Base-by-base conservation (phyloP, 2,329 filamentous ascomycete species). In the Pseudogymnoascus verrucosus region DNA sequence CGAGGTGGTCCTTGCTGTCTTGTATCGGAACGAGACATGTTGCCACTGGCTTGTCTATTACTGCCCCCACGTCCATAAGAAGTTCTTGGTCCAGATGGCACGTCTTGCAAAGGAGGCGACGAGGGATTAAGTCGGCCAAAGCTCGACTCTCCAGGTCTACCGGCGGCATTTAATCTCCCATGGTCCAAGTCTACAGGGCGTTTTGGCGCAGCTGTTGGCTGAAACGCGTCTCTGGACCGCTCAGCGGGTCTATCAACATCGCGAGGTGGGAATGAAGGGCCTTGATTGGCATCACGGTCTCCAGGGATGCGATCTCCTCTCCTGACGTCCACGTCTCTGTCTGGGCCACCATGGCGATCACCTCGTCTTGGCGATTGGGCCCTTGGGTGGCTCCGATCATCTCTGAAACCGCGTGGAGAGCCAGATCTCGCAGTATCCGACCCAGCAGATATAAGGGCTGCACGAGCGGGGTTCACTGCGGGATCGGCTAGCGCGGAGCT, bases 91-190 rank as follows among this genome's bases (percentile, higher is more conserved):
- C 83, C 85, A n/a, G 81, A 80, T 3, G 84, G 84, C 42, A 82
- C 74, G 42, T 76, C 79, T 26, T 73, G 73, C 78, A 28, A 70
- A 69, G 34, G 78, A 73, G 23, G 78, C 76, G 60, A 79, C 76
- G 60, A 78, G 1, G 80, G 75, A 66, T 84, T 87, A 59, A 88
- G 76, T 1, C 85, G 82, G 28, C 85, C 85, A 68, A 87, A 87
- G 63, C 83, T 85, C 14, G 83, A 82, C 71, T 88, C 85, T 67
- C 85, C 81, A 65, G 83, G 80, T 63, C 76, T 69, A 64, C 70
- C 69, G 10, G 64, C 39, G 3, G 40, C 39, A 61, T 72, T 77
- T 19, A 79, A 68, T 66, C 80, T 76, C 39, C 78, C 77, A 67
- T 83, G 79, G 54, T 85, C 82, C 2, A 75, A 68, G 31, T 86